Percentiles rank a stretch among this genome's conserved stretches.
phyloP scores from a whole-genome alignment of 2,329 filamentous ascomycete species.

The Aspergillus phoenicis region DNA sequence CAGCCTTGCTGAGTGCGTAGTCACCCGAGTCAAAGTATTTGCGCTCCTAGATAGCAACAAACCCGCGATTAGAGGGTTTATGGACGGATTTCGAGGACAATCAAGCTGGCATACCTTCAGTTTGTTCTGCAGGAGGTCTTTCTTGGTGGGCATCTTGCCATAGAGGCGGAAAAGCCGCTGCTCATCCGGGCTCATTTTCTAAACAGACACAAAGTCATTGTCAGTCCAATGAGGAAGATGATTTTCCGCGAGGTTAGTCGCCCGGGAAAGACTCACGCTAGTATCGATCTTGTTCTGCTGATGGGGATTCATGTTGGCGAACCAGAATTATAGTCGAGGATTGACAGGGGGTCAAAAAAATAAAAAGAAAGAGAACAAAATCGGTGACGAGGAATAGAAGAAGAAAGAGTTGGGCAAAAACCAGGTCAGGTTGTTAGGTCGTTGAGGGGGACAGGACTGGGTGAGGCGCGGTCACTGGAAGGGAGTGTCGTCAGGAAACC shows the following conservation, averaged over 20 bases:
- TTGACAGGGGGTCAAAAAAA: not conserved
- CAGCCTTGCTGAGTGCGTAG: slow-evolving; percentile 95
- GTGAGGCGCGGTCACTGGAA: slow-evolving; percentile 14
- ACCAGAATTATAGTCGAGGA: not conserved
- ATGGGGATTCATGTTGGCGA: slow-evolving; percentile 81
- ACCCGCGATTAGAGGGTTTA: slow-evolving; percentile 1
- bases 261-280: slow-evolving; percentile 65
- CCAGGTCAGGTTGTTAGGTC: slow-evolving; percentile 1
- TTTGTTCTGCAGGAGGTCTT: slow-evolving; percentile 96
- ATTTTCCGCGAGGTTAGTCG: not conserved
- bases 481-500: slow-evolving; percentile 22
- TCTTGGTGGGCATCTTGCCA: slow-evolving; percentile 95
- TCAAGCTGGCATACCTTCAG: slow-evolving; percentile 64
- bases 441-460: slow-evolving; percentile 4
- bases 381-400: slow-evolving; percentile 7
- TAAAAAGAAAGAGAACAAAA: not conserved
- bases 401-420: not conserved
- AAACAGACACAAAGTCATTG: slow-evolving; percentile 22
- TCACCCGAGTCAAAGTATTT: slow-evolving; percentile 98
- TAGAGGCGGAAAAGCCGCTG: slow-evolving; percentile 96
- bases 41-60: slow-evolving; percentile 65
- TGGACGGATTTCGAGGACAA: not conserved
- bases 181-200: slow-evolving; percentile 93
- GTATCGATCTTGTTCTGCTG: slow-evolving; percentile 99
- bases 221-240: not conserved